phyloP scores from a whole-genome alignment of 2,329 filamentous ascomycete genomes.

The Neonectria neomacrospora region DNA sequence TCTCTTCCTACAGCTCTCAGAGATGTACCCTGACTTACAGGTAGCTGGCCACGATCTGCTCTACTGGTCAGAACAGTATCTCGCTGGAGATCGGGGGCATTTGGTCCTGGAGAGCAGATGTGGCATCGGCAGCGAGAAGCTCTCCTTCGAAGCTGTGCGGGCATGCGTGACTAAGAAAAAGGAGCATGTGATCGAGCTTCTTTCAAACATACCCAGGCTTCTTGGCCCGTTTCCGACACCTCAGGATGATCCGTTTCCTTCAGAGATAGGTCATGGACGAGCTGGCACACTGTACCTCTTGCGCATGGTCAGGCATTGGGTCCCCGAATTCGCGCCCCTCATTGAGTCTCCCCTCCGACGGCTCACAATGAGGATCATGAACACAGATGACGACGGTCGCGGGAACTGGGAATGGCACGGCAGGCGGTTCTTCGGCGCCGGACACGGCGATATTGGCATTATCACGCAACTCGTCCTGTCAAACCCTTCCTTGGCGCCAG shows the following conservation, averaged over 20 bases:
- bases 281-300: slow-evolving; percentile 76
- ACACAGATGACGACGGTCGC: slow-evolving; percentile 54
- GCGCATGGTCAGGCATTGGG: slow-evolving; percentile 68
- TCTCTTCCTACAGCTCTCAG: slow-evolving; percentile 62
- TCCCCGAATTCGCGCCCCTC: slow-evolving; percentile 60
- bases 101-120: slow-evolving; percentile 55
- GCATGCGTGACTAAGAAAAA: slow-evolving; percentile 56
- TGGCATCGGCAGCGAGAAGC: slow-evolving; percentile 61
- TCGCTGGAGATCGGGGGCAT: slow-evolving; percentile 52
- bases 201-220: slow-evolving; percentile 52
- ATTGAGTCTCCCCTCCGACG: slow-evolving; percentile 65
- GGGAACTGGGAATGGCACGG: slow-evolving; percentile 71
- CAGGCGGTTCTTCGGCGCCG: slow-evolving; percentile 71
- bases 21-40: slow-evolving; percentile 54
- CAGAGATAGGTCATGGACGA: slow-evolving; percentile 75
- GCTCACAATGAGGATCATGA: slow-evolving; percentile 69
- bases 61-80: slow-evolving; percentile 61
- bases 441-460: slow-evolving; percentile 76
- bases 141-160: slow-evolving; percentile 58
- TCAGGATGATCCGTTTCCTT: slow-evolving; percentile 55
- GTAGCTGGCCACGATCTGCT: slow-evolving; percentile 55
- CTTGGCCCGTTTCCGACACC: slow-evolving; percentile 42
- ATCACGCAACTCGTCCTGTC: slow-evolving; percentile 75
- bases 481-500: slow-evolving; percentile 63
- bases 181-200: slow-evolving; percentile 52